A percentile compares a stretch with the other conserved stretches of the same genome.
Conservation (phyloP, 2,329 filamentous ascomycete genomes). For the Macrophomina pseudophaseolina region DNA sequence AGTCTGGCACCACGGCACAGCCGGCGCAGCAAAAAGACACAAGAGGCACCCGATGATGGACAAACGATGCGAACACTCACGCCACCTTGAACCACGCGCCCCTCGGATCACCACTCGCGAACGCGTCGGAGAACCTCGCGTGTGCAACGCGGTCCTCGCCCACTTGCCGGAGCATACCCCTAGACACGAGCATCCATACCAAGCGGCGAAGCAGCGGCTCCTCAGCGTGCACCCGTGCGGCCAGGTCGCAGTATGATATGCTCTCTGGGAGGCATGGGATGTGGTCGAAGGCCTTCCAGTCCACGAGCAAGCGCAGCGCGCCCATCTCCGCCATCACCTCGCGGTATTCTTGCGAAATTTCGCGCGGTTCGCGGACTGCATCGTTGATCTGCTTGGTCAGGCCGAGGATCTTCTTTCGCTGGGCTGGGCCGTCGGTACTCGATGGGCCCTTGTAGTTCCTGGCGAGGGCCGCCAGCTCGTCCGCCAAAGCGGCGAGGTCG, state of each 20-base stretch:
- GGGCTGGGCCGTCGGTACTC: background rate
- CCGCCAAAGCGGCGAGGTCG: background rate
- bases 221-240: background rate
- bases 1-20: too few relatives aligned
- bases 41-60: background rate
- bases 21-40: too few relatives aligned
- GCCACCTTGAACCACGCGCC: background rate
- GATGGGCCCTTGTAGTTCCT: background rate
- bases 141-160: slow-evolving; percentile 2
- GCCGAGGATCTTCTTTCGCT: background rate
- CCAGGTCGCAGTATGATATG: slow-evolving; percentile 6
- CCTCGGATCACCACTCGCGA: background rate
- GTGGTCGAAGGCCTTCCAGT: background rate
- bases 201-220: slow-evolving; percentile 1
- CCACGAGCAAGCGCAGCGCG: background rate
- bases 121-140: slow-evolving; percentile 2
- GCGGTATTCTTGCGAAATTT: background rate
- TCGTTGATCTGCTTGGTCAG: background rate
- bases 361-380: background rate
- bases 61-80: background rate
- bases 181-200: slow-evolving; percentile 11
- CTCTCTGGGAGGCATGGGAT: background rate
- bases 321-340: background rate
- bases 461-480: background rate
- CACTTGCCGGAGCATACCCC: background rate